Percentiles rank a stretch among this genome's conserved stretches.
These are phyloP conservation scores for Aspergillus ostianus DNA, from an alignment of 495 filamentous ascomycete genomes.

Conservation along the genomic window DNA sequence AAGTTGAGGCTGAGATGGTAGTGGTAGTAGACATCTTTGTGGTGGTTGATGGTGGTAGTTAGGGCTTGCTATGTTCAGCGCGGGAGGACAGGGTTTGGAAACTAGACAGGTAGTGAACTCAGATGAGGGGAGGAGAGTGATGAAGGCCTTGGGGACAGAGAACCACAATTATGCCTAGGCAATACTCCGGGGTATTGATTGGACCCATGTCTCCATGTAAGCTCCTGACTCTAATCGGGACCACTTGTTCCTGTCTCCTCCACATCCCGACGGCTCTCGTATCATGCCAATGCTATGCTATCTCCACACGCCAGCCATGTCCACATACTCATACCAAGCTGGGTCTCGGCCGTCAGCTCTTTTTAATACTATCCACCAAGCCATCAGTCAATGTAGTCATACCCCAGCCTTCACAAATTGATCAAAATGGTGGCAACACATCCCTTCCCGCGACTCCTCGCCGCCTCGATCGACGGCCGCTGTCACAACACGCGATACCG, in stretches of 20 bases:
- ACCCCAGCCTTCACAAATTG: neutral
- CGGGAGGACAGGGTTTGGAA: neutral
- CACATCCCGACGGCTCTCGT: constrained; percentile 26
- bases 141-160: no score
- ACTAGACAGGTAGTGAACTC: neutral
- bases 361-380: no score
- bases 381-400: no score
- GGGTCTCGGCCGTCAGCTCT: no score
- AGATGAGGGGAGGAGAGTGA: neutral
- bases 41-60: no score
- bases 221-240: neutral
- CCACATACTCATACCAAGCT: no score
- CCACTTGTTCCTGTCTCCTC: constrained; percentile 17
- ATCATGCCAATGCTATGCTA: neutral
- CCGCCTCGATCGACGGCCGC: constrained; percentile 47
- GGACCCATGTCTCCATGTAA: no score
- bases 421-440: constrained; percentile 24
- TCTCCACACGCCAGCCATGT: neutral
- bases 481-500: constrained; percentile 45
- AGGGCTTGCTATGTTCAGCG: neutral
- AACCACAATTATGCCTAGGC: no score
- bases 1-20: constrained; percentile 38
- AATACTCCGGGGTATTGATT: no score
- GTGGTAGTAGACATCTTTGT: constrained; percentile 21
- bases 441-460: constrained; percentile 36